Evolutionary conservation across 2,329 filamentous ascomycete genomes (phyloP).

Genomic region (Trichoderma asperellum): DNA sequence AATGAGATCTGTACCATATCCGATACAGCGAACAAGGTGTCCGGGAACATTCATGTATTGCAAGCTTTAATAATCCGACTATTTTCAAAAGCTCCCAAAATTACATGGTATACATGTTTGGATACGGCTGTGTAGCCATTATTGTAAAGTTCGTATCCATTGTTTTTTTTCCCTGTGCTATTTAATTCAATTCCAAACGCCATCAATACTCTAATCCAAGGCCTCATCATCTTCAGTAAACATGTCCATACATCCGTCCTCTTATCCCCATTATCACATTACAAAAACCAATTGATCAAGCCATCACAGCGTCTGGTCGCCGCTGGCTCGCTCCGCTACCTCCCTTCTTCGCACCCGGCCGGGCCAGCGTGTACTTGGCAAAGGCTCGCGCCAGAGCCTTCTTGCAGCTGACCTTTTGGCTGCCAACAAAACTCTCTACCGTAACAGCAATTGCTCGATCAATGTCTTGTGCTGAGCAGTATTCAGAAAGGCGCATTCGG

Average conservation of each 20-base stretch:
- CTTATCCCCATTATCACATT: not conserved
- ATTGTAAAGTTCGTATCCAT: not conserved
- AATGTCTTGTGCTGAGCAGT: slow-evolving; percentile 87
- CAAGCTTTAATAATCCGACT: too few relatives aligned
- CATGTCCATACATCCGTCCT: not conserved
- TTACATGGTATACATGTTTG: too few relatives aligned
- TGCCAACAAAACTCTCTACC: slow-evolving; percentile 92
- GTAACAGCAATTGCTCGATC: slow-evolving; percentile 97
- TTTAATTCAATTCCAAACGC: slow-evolving; percentile 11
- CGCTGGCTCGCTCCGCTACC: slow-evolving; percentile 35
- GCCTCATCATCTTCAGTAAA: not conserved
- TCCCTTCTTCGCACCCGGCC: slow-evolving; percentile 48
- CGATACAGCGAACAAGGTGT: too few relatives aligned
- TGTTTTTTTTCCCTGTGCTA: slow-evolving; percentile 5
- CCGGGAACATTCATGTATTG: too few relatives aligned
- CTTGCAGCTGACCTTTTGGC: slow-evolving; percentile 97
- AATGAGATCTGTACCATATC: too few relatives aligned
- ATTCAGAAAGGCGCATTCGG: slow-evolving; percentile 97
- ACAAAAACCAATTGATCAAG: slow-evolving; percentile 29
- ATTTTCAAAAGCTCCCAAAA: too few relatives aligned
- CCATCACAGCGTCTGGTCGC: slow-evolving; percentile 39
- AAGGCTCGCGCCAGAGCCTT: slow-evolving; percentile 93
- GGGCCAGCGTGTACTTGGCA: slow-evolving; percentile 81
- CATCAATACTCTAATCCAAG: slow-evolving; percentile 9
- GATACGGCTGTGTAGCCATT: too few relatives aligned